Base-by-base conservation (phyloP, 2,329 filamentous ascomycete species). In the Claviceps fusiformis region DNA sequence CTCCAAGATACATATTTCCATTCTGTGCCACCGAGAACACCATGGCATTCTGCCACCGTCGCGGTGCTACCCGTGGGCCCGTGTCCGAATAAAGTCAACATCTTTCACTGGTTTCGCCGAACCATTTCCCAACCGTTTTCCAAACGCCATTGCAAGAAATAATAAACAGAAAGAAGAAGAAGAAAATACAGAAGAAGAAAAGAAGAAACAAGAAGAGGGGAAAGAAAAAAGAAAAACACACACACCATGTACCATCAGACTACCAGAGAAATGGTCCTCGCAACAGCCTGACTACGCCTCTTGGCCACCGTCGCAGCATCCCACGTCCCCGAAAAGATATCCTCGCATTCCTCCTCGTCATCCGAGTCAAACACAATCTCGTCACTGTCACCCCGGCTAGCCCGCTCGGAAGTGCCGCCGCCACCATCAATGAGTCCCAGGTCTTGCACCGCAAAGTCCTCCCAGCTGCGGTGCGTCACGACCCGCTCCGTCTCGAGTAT, bases 291-390 rank as follows among this genome's bases (percentile, higher is more conserved):
- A 27, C 64, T 68, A 53, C 77, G 71, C 53, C 78, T 70, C 62
- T 68, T 72, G 1, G 75, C 74, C 13, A 76, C 79, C 1, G 68
- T 68, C 29, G 75, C 73, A 2, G 79, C 69, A 62, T 84, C 75
- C 82, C 82, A 86, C 5, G 72, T 72, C 1, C 82, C 82, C 0
- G 75, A 70, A 65, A 86, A 86, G 39, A 86, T 69, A 47, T 85
- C 82, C 55, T 85, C 82, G 53, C 82, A 84, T 63, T 86, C 82
- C 44, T 85, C 81, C 57, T 84, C 80, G 58, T 85, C 79, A 9
- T 79, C 78, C 27, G 79, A 83, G 68, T 85, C 79, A 60, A 85
- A 84, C 45, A 74, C 71, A 17, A 82, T 62, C 31, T 71, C 66
- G 3, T 68, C 68, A 13, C 57, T 60, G 10, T 41, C 54, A 46